Conservation (phyloP, 148 eudicot genomes). For the Silene uniflora region DNA sequence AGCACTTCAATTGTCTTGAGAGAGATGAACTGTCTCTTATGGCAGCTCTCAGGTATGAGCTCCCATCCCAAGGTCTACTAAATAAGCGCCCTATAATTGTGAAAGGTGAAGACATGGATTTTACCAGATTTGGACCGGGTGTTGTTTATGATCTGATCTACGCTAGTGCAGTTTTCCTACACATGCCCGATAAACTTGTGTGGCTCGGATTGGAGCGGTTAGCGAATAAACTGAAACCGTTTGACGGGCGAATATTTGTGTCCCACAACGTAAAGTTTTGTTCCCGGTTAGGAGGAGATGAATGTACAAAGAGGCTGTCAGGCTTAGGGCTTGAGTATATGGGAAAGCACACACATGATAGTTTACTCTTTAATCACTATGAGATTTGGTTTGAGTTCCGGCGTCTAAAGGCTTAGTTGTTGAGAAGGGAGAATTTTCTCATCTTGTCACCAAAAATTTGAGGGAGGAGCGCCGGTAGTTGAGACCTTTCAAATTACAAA, state of each 20-base stretch:
- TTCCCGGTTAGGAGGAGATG: conserved; percentile 90
- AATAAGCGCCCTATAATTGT: conserved; percentile 81
- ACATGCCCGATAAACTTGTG: conserved; percentile 93
- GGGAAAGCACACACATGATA: conserved; percentile 85
- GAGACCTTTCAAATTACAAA: not conserved
- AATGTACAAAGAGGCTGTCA: conserved; percentile 64
- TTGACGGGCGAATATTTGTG: conserved; percentile 78
- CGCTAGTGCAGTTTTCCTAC: conserved; percentile 95
- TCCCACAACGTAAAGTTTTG: conserved; percentile 93
- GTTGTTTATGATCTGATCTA: conserved; percentile 70
- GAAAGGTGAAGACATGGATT: conserved; percentile 89
- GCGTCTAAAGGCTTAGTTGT: conserved; percentile 40
- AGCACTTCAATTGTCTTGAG: conserved; percentile 80
- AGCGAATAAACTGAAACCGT: conserved; percentile 56
- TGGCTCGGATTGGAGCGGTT: conserved; percentile 87
- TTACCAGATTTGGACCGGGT: conserved; percentile 64
- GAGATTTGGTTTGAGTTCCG: conserved; percentile 95
- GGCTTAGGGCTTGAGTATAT: conserved; percentile 72
- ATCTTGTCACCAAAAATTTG: not conserved
- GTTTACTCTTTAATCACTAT: conserved; percentile 90
- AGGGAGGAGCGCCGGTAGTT: not conserved
- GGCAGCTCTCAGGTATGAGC: conserved; percentile 91
- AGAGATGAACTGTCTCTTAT: conserved; percentile 89
- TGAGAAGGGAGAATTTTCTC: not conserved
- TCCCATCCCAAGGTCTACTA: conserved; percentile 87